A percentile compares a stretch with the other conserved stretches of the same genome.
These are phyloP conservation scores for Collybiopsis confluens DNA, from an alignment of 768 basidiomycete species.

Conservation along the genomic window DNA sequence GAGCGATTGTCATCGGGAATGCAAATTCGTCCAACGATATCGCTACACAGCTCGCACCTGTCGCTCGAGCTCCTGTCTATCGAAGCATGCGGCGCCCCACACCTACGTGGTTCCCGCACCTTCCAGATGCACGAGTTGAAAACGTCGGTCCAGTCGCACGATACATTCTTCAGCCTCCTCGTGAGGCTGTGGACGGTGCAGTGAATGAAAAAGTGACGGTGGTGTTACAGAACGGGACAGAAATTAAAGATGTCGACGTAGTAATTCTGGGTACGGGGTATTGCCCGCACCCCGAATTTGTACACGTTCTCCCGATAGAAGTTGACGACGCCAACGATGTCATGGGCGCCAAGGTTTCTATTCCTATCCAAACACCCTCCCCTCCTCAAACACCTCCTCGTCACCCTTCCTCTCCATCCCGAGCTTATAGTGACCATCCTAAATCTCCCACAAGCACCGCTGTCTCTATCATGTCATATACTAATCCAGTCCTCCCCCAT, in stretches of 20 bases:
- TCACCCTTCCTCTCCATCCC: not conserved
- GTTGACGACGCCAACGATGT: not conserved
- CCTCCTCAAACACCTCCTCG: not conserved
- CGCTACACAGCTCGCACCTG: constrained; percentile 37
- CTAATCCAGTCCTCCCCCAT: not conserved
- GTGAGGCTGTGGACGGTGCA: constrained; percentile 1
- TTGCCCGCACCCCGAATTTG: constrained; percentile 31
- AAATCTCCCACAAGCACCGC: not conserved
- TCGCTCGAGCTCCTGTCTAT: constrained; percentile 36
- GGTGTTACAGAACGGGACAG: constrained; percentile 32
- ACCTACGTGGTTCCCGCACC: constrained; percentile 31
- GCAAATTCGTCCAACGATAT: constrained; percentile 54
- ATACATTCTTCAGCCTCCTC: constrained; percentile 19
- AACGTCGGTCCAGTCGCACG: constrained; percentile 37
- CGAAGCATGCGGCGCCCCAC: constrained; percentile 40
- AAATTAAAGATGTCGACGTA: constrained; percentile 34
- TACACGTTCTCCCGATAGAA: constrained; percentile 13
- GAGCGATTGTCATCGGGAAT: constrained; percentile 42
- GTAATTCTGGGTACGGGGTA: constrained; percentile 48
- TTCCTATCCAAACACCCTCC: not conserved
- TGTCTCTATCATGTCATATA: not conserved
- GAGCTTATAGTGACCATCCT: not conserved
- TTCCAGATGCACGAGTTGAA: constrained; percentile 39
- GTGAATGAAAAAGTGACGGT: constrained; percentile 25
- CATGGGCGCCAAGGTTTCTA: not conserved